These are phyloP conservation scores for Aaosphaeria pasadenensis DNA, from an alignment of 2,329 filamentous ascomycete species.

Conservation along the genomic window DNA sequence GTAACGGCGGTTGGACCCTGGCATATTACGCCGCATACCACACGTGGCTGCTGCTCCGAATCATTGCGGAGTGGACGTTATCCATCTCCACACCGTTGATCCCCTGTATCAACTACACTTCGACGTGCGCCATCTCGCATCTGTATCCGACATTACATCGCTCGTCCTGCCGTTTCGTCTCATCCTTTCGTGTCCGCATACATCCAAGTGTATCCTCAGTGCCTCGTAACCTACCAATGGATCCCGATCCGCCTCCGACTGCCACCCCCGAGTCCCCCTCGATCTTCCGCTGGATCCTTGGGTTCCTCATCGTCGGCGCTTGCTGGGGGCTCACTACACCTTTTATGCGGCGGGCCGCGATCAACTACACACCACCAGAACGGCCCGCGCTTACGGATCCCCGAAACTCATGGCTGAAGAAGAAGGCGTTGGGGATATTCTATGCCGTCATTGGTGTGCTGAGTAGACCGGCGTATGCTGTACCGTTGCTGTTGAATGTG, in stretches of 20 bases:
- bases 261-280: conserved; percentile 31
- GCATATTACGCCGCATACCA: too few relatives aligned
- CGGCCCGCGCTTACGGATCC: conserved; percentile 31
- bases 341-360: conserved; percentile 85
- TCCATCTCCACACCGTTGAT: too few relatives aligned
- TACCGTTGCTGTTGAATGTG: conserved; percentile 82
- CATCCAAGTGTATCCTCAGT: too few relatives aligned
- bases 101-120: too few relatives aligned
- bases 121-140: too few relatives aligned
- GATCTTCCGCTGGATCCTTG: conserved; percentile 77
- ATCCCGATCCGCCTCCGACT: conserved; percentile 31
- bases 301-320: conserved; percentile 85
- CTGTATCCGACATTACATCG: too few relatives aligned
- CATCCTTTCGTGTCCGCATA: too few relatives aligned
- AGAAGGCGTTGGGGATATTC: conserved; percentile 61
- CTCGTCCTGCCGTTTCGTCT: too few relatives aligned
- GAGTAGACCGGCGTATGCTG: conserved; percentile 75
- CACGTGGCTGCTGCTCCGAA: too few relatives aligned
- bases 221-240: background rate
- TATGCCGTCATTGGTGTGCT: conserved; percentile 78
- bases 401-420: conserved; percentile 57
- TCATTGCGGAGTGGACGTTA: too few relatives aligned
- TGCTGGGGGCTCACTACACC: conserved; percentile 89
- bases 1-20: too few relatives aligned
- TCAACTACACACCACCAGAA: conserved; percentile 62